Percentiles rank a stretch among this genome's conserved stretches.
Conservation (phyloP, 306 rosid species). For the Alnus rubra region DNA sequence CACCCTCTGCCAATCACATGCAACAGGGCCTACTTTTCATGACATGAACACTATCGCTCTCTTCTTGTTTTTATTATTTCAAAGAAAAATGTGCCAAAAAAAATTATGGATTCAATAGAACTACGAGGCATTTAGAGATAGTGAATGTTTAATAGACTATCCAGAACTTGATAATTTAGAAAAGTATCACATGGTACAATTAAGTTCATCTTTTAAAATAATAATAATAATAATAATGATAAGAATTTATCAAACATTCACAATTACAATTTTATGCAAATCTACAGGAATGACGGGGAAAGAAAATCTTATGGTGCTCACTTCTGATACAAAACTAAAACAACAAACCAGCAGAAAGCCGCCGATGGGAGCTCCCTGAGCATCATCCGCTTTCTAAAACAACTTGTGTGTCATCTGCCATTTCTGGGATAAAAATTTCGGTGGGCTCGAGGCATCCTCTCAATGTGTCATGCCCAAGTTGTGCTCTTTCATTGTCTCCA, state of each 20-base stretch:
- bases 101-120: too few species aligned
- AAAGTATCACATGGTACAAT: not conserved
- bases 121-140: too few species aligned
- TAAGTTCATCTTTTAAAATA: too few species aligned
- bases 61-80: too few species aligned
- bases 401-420: constrained; percentile 39
- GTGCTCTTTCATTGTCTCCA: constrained; percentile 93
- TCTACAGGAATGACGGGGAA: not conserved
- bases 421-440: constrained; percentile 55
- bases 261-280: not conserved
- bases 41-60: too few species aligned
- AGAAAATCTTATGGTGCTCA: not conserved
- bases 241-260: not conserved
- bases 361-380: constrained; percentile 3
- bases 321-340: not conserved
- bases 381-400: constrained; percentile 32
- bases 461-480: constrained; percentile 80
- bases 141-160: too few species aligned
- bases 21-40: too few species aligned
- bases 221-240: too few species aligned
- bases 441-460: constrained; percentile 79
- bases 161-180: too few species aligned
- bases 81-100: too few species aligned
- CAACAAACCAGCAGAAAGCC: not conserved
- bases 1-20: too few species aligned